Evolutionary conservation across 805 yeast genomes (phyloP).

Genomic region (Wickerhamomyces strasburgensis): DNA sequence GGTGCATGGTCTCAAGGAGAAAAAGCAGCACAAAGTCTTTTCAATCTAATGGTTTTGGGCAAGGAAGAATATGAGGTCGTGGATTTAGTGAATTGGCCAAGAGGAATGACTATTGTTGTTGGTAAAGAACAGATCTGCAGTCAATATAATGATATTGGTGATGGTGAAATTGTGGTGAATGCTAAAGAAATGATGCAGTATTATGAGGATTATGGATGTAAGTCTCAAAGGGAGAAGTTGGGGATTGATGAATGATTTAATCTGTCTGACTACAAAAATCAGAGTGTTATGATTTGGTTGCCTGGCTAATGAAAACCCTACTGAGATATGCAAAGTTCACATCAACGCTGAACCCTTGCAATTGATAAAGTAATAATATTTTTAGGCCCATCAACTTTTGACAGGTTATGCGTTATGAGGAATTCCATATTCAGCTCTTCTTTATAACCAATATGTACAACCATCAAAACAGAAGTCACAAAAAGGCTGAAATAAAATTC

Average conservation of each 20-base stretch:
- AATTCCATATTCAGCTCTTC: no score
- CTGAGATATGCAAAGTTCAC: no score
- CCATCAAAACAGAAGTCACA: no score
- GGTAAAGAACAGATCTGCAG: conserved; percentile 18
- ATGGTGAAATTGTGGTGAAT: conserved; percentile 27
- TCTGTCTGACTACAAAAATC: no score
- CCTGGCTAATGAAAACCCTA: no score
- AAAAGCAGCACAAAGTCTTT: conserved; percentile 16
- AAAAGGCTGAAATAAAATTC: no score
- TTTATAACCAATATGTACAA: no score
- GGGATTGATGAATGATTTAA: conserved; percentile 10
- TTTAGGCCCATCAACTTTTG: no score
- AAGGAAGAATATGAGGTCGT: conserved; percentile 11
- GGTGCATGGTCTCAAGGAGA: conserved; percentile 30
- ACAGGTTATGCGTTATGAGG: no score
- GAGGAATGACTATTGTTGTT: conserved; percentile 25
- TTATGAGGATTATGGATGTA: conserved; percentile 28
- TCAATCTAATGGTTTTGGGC: conserved; percentile 13
- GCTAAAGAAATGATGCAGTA: conserved; percentile 23
- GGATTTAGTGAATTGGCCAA: conserved; percentile 17
- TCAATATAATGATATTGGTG: conserved; percentile 24
- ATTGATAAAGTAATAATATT: no score
- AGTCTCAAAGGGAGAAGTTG: conserved; percentile 9
- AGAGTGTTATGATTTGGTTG: no score
- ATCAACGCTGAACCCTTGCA: no score